phyloP scores from a whole-genome alignment of 75 land plant species.

The Sequoiadendron giganteum region DNA sequence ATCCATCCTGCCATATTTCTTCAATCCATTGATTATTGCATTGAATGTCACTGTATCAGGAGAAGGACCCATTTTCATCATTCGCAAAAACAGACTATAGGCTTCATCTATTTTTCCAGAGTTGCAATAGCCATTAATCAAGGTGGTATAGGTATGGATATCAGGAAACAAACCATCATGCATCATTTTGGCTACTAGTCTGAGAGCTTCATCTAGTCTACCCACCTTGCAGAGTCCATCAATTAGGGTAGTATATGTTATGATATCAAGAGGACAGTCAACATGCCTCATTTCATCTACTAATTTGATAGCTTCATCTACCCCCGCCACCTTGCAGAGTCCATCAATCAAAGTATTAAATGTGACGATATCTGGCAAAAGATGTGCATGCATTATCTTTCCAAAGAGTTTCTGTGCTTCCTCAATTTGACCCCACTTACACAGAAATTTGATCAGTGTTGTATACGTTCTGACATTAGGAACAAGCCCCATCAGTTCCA shows the following conservation, averaged over 20 bases:
- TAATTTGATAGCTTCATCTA: conserved; percentile 17
- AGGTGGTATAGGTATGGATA: conserved; percentile 26
- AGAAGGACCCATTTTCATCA: conserved; percentile 27
- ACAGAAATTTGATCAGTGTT: conserved; percentile 3
- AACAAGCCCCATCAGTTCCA: neutral
- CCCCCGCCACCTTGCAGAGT: conserved; percentile 13
- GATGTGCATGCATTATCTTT: conserved; percentile 2
- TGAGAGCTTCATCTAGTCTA: conserved; percentile 12
- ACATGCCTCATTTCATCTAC: conserved; percentile 11
- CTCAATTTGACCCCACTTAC: neutral
- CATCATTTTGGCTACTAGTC: neutral
- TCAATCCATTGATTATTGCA: conserved; percentile 40
- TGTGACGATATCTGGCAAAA: conserved; percentile 7
- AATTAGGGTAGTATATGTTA: conserved; percentile 7
- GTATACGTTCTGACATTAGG: conserved; percentile 9
- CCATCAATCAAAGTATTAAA: conserved; percentile 12
- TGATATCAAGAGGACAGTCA: neutral
- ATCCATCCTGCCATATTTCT: conserved; percentile 35
- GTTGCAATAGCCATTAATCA: conserved; percentile 46
- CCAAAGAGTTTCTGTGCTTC: neutral
- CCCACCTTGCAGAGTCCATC: conserved; percentile 19
- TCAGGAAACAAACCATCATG: conserved; percentile 10
- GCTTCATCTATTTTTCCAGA: conserved; percentile 42
- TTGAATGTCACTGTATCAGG: conserved; percentile 50
- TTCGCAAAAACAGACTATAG: conserved; percentile 23